A percentile compares a stretch with the other conserved stretches of the same genome.
Conservation (phyloP, 495 filamentous ascomycete genomes). For the Parathielavia appendiculata region DNA sequence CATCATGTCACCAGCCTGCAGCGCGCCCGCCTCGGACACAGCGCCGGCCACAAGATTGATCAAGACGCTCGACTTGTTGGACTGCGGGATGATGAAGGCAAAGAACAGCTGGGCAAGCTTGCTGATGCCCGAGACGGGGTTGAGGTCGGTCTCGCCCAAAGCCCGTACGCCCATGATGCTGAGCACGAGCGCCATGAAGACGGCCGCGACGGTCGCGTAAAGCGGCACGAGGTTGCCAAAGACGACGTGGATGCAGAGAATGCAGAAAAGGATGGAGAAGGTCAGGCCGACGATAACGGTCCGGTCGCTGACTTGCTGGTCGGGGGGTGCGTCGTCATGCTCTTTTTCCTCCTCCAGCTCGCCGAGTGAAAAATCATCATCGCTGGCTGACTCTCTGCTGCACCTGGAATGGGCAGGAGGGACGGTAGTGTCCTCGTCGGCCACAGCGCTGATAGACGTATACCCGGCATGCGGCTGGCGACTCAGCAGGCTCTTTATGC, state of each 20-base stretch:
- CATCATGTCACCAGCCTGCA: conserved; percentile 97
- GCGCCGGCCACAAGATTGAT: conserved; percentile 96
- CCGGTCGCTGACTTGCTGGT: conserved; percentile 71
- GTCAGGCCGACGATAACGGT: conserved; percentile 70
- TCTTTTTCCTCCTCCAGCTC: conserved; percentile 19
- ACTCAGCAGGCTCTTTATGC: neutral
- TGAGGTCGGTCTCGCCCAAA: conserved; percentile 91
- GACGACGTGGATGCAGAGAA: conserved; percentile 69
- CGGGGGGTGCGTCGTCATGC: conserved; percentile 67
- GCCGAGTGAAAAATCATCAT: conserved; percentile 5
- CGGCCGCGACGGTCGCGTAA: conserved; percentile 72
- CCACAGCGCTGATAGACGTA: neutral
- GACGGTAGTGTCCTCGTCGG: conserved; percentile 12
- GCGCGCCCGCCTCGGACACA: conserved; percentile 62
- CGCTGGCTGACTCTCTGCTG: conserved; percentile 42
- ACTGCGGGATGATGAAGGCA: conserved; percentile 71
- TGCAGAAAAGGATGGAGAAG: conserved; percentile 71
- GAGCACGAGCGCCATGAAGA: conserved; percentile 80
- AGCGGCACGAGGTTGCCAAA: conserved; percentile 66
- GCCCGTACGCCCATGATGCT: conserved; percentile 95
- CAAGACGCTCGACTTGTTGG: conserved; percentile 70
- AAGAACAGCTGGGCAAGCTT: conserved; percentile 96
- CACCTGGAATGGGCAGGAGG: conserved; percentile 24
- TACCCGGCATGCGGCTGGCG: conserved; percentile 11
- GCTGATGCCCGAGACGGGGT: conserved; percentile 92